Percentiles rank a stretch among this genome's conserved stretches.
These are phyloP conservation scores for Chaetomium sp. DNA, from an alignment of 2,329 filamentous ascomycete genomes.

Conservation along the genomic window DNA sequence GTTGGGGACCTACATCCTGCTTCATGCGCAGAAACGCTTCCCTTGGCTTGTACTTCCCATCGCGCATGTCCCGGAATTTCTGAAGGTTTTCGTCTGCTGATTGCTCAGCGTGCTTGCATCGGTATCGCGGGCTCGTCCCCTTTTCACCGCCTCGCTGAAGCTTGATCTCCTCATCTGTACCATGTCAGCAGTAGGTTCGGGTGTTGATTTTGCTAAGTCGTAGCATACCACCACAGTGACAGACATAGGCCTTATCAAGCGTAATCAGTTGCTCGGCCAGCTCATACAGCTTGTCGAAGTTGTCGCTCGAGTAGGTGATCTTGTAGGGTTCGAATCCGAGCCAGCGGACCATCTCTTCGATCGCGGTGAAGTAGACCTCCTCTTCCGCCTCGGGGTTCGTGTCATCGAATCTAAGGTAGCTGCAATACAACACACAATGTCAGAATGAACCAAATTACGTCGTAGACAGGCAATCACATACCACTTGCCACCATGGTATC, in stretches of 20 bases:
- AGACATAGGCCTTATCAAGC: conserved; percentile 71
- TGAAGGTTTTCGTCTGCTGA: conserved; percentile 67
- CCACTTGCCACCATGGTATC: conserved; percentile 65
- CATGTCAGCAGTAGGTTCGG: not conserved
- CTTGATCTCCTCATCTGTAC: conserved; percentile 67
- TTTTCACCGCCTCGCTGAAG: conserved; percentile 75
- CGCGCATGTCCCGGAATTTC: conserved; percentile 85
- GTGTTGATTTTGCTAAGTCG: not conserved
- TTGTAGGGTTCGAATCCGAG: conserved; percentile 70
- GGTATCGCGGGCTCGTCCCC: conserved; percentile 62
- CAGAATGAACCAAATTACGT: not conserved
- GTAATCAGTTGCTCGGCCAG: conserved; percentile 78
- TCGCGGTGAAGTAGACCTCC: conserved; percentile 62
- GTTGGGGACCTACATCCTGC: conserved; percentile 47
- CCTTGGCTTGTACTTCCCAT: conserved; percentile 80
- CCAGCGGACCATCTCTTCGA: conserved; percentile 64
- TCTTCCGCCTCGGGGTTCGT: conserved; percentile 94
- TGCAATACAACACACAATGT: conserved; percentile 4
- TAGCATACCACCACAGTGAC: conserved; percentile 55
- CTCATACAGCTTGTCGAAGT: conserved; percentile 83
- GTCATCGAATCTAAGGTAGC: conserved; percentile 79
- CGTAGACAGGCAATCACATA: not conserved
- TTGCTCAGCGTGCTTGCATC: conserved; percentile 73
- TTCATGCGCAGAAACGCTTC: conserved; percentile 90
- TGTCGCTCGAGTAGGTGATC: conserved; percentile 84